Evolutionary conservation across 176 grass and related monocot genomes (phyloP), one percentile per base, ranked within the genome.

Genomic region (Dendrocalamus sinicus): DNA sequence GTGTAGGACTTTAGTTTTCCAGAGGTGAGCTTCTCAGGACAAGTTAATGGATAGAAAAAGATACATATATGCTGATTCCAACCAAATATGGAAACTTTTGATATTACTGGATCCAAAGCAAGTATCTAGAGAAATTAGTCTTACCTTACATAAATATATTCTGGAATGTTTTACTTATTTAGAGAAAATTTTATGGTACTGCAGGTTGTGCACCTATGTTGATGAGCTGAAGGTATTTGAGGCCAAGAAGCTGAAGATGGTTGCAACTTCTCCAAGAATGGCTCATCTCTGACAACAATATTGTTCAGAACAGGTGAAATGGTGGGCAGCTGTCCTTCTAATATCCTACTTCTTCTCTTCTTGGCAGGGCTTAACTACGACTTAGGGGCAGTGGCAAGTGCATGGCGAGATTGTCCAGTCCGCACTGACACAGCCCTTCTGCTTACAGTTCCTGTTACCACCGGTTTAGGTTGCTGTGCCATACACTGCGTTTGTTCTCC

Each of bases 171-270:
- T 59, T 19, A 43, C n/a, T 37, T 85, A 46, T 24, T 35, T 17
- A 58, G 79, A 39, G 6, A 39, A 60, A 41, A 46, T 58, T 75
- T 12, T 53, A 72, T 81, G 69, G 17, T 54, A 55, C 53, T 51
- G 20, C 45, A 20, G 45, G 11, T 13, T 81, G 30, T 64, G 35
- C 61, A 68, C 16, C 17, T 10, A 11, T 78, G 1, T 57, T 82
- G 12, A 55, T 72, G n/a, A 46, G 72, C 37, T 47, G 9, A 47
- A 85, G 14, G 22, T 40, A 41, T 22, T 57, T 61, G 37, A 67
- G 45, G n/a, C 17, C 48, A 23, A 43, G n/a, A 73, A 67, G 57
- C 45, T 41, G 24, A 87, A 62, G 22, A 44, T 73, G 4, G 43
- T 62, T 43, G 0, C 41, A 35, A 78, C 11, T 70, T 78, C 75